Percentiles rank a stretch among this genome's conserved stretches.
These are phyloP conservation scores for Fomitopsis pinicola DNA, from an alignment of 1,284 basidiomycete genomes.

Conservation along the genomic window DNA sequence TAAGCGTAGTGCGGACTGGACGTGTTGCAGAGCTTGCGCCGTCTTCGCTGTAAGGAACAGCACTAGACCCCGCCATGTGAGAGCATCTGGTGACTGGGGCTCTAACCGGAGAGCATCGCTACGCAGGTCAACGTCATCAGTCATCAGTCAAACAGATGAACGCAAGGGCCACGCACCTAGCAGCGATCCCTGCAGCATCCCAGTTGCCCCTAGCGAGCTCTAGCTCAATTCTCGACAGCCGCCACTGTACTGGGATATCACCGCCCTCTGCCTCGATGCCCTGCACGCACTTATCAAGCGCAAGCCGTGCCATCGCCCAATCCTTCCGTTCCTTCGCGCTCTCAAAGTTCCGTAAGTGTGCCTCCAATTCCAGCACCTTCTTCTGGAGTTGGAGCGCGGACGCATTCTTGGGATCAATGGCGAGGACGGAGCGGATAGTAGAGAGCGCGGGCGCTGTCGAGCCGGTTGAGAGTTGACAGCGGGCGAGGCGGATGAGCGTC, in stretches of 20 bases:
- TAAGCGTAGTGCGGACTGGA: conserved; percentile 67
- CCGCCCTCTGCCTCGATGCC: conserved; percentile 70
- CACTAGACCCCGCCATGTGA: conserved; percentile 78
- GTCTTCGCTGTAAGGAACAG: conserved; percentile 75
- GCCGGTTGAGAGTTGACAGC: conserved; percentile 78
- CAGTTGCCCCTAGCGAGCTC: conserved; percentile 66
- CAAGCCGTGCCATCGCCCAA: conserved; percentile 66
- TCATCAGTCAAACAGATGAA: neutral
- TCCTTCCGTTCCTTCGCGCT: conserved; percentile 54
- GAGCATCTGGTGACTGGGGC: conserved; percentile 73
- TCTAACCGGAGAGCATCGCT: conserved; percentile 76
- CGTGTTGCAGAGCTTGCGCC: conserved; percentile 70
- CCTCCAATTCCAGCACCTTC: conserved; percentile 57
- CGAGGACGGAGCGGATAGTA: conserved; percentile 52
- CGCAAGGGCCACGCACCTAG: conserved; percentile 44
- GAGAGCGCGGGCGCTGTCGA: conserved; percentile 60
- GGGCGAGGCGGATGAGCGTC: conserved; percentile 73
- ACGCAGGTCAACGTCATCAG: neutral
- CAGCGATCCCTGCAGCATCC: conserved; percentile 68
- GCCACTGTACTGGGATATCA: conserved; percentile 73
- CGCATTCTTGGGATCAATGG: conserved; percentile 52
- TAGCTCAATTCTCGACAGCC: conserved; percentile 74
- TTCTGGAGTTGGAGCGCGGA: conserved; percentile 55
- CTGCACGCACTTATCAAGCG: conserved; percentile 69
- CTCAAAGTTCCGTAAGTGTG: conserved; percentile 62